Base-by-base conservation (phyloP, 2,329 filamentous ascomycete species). In the Dothideomycetes sp. region DNA sequence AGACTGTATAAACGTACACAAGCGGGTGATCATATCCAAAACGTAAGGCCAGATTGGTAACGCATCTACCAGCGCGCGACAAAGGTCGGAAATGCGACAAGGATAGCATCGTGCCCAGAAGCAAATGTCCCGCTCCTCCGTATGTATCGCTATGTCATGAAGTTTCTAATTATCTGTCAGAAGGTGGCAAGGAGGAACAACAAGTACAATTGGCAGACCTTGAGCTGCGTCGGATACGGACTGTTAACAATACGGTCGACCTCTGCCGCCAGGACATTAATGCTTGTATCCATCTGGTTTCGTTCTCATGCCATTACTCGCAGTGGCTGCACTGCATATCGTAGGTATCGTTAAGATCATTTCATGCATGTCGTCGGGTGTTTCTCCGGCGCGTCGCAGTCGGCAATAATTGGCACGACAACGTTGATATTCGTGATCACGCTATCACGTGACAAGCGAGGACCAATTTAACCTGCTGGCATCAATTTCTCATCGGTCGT, bases 11-110 rank as follows among this genome's bases (percentile, higher is more conserved):
- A 14, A 16, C 19, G 19, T 59, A 73, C 70, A 64, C 19, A 77
- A 63, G 29, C 49, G 53, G n/a, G 63, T 54, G 30, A 78, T 52
- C 19, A 77, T 58, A 19, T 62, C 57, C 40, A 75, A 49, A 4
- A 70, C 64, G 44, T 69, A 68, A 3, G 65, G 60, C 55, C 70
- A 73, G 34, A 66, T 61, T 24, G 68, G 62, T 27, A 77, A 53
- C 18, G 65, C 68, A 43, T 71, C 64, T 19, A 69, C 52, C n/a
- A 73, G 49, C 24, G 57, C 55, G n/a, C 55, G 57, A 11, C 62
- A 60, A 16, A 77, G 54, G 16, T 57, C 52, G 9, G 57, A 54
- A 34, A 74, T 53, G 36, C 69, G 65, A 49, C 73, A 76, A 19
- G 62, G 61, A 42, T 72, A 66, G 14, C 55, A 60, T 24, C 61